Conservation (phyloP, 352 stramenopile genomes). For the Phytophthora capsici region DNA sequence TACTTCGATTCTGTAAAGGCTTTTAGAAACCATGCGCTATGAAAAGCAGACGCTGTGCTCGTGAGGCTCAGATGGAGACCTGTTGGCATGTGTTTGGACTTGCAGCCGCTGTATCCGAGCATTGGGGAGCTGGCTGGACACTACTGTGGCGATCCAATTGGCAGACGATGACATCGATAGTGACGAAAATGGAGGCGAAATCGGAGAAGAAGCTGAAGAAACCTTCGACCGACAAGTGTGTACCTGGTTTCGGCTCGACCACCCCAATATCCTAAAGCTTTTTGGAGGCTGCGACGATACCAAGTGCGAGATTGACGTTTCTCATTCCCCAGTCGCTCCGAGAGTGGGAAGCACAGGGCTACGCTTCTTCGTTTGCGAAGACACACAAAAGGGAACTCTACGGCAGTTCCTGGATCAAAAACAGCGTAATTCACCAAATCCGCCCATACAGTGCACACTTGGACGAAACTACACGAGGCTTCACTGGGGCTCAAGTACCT, state of each 20-base stretch:
- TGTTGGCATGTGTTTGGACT: no score
- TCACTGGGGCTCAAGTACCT: slow-evolving; percentile 30
- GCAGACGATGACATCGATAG: background rate
- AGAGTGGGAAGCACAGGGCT: background rate
- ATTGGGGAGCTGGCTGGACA: no score
- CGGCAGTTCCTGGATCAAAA: slow-evolving; percentile 11
- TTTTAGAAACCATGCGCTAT: no score
- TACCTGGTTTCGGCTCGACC: slow-evolving; percentile 16
- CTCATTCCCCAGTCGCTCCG: background rate
- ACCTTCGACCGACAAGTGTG: slow-evolving; percentile 11
- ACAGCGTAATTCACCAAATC: background rate
- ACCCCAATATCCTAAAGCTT: slow-evolving; percentile 17
- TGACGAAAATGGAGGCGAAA: background rate
- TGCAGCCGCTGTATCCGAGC: no score
- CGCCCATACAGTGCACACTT: slow-evolving; percentile 2
- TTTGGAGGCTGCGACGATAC: slow-evolving; percentile 15
- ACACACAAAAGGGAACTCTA: slow-evolving; percentile 2
- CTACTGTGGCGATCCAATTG: no score
- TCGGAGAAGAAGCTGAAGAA: background rate
- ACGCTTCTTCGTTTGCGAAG: slow-evolving; percentile 22
- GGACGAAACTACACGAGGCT: slow-evolving; percentile 24
- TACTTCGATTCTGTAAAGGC: no score
- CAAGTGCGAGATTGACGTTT: slow-evolving; percentile 13
- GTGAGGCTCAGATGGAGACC: no score
- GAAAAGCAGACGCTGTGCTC: no score